Conservation (phyloP, 2,329 filamentous ascomycete species). For the Thielaviopsis musarum region DNA sequence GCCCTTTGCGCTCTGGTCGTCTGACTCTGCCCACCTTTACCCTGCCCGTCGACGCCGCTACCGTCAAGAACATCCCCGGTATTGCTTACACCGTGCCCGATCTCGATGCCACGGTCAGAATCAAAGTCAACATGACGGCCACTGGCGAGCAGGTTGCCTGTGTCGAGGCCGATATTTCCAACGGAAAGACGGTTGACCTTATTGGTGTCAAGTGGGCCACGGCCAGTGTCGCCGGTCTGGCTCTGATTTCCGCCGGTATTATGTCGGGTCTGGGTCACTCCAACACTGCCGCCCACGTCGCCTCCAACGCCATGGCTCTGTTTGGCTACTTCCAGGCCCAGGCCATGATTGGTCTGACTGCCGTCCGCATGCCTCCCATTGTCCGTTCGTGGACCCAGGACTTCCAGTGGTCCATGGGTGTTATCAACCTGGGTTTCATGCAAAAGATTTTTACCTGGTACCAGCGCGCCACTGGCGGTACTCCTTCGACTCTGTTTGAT, state of each 20-base stretch:
- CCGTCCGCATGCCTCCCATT: constrained; percentile 68
- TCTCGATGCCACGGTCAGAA: constrained; percentile 68
- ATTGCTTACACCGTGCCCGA: constrained; percentile 85
- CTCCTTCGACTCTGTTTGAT: constrained; percentile 61
- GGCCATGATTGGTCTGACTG: constrained; percentile 74
- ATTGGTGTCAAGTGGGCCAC: constrained; percentile 79
- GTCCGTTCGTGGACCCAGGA: constrained; percentile 91
- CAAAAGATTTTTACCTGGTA: constrained; percentile 90
- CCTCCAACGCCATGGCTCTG: constrained; percentile 82
- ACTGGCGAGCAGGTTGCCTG: constrained; percentile 55
- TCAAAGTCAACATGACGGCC: constrained; percentile 60
- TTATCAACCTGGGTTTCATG: constrained; percentile 75
- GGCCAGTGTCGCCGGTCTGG: constrained; percentile 72
- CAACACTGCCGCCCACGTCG: constrained; percentile 87
- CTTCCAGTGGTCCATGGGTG: constrained; percentile 96
- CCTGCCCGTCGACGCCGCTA: constrained; percentile 37
- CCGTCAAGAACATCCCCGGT: constrained; percentile 51
- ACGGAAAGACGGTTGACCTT: constrained; percentile 82
- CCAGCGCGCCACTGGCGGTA: constrained; percentile 80
- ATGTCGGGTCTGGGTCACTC: constrained; percentile 82
- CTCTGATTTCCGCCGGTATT: constrained; percentile 69
- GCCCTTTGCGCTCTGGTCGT: constrained; percentile 66
- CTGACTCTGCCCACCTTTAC: constrained; percentile 57
- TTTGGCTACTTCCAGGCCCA: constrained; percentile 92
- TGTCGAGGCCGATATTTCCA: constrained; percentile 74